Evolutionary conservation across 192 early-diverging fungal species (phyloP).

Genomic region (Gorgonomyces haynaldii): DNA sequence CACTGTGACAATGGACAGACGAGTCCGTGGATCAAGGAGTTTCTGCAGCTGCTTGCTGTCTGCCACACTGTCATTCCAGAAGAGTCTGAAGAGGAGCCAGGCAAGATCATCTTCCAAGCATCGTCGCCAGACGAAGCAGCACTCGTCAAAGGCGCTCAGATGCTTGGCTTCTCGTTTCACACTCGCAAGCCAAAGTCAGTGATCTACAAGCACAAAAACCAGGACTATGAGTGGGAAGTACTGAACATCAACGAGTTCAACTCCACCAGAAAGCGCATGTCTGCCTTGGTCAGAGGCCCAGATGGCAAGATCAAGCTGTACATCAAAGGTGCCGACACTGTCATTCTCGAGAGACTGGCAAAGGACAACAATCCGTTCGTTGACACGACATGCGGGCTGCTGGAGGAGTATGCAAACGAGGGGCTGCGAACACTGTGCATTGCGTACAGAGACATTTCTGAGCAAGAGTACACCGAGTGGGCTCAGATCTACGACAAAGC

Average conservation of each 20-base stretch:
- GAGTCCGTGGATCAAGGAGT: constrained; percentile 68
- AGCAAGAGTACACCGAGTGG: constrained; percentile 81
- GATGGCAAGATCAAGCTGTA: constrained; percentile 77
- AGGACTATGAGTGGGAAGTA: constrained; percentile 72
- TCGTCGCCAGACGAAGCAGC: constrained; percentile 96
- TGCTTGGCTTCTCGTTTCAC: constrained; percentile 34
- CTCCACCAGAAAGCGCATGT: constrained; percentile 98
- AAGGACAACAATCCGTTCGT: constrained; percentile 56
- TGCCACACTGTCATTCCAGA: constrained; percentile 99
- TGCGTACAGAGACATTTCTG: constrained; percentile 83
- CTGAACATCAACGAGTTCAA: constrained; percentile 98
- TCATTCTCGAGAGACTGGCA: constrained; percentile 82
- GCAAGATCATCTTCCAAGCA: constrained; percentile 81
- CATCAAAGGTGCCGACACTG: constrained; percentile 97
- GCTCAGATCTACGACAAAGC: constrained; percentile 65
- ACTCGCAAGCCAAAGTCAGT: constrained; percentile 44
- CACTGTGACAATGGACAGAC: constrained; percentile 32
- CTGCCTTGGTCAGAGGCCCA: constrained; percentile 73
- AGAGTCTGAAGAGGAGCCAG: constrained; percentile 43
- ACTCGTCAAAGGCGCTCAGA: constrained; percentile 59
- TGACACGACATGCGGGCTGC: constrained; percentile 56
- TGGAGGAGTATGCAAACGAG: constrained; percentile 93
- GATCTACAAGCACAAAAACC: constrained; percentile 23
- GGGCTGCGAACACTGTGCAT: constrained; percentile 93
- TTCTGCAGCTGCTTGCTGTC: constrained; percentile 76